Evolutionary conservation across 208 protist genomes (phyloP).

Genomic region (Leishmania mexicana): DNA sequence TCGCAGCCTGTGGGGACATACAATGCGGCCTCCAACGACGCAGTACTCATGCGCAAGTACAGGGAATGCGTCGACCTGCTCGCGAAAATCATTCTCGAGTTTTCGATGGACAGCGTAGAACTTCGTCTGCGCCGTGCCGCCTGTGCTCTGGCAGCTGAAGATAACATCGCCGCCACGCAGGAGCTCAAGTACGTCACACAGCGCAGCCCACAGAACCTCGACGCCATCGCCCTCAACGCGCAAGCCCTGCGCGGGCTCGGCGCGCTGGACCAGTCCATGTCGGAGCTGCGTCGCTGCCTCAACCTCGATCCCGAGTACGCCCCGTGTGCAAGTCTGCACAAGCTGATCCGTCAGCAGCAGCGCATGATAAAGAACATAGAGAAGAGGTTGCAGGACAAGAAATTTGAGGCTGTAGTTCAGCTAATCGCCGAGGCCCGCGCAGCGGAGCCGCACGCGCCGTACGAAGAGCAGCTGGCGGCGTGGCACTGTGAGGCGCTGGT

Average conservation of each 20-base stretch:
- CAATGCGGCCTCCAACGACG: slow-evolving; percentile 6
- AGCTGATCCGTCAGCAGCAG: slow-evolving; percentile 72
- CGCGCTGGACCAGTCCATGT: slow-evolving; percentile 66
- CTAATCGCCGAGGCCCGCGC: slow-evolving; percentile 49
- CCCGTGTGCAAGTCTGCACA: slow-evolving; percentile 67
- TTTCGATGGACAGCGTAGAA: slow-evolving; percentile 68
- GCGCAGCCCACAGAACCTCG: slow-evolving; percentile 70
- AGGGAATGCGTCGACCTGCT: slow-evolving; percentile 62
- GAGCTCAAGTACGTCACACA: slow-evolving; percentile 81
- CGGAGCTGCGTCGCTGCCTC: slow-evolving; percentile 79
- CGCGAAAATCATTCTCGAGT: slow-evolving; percentile 60
- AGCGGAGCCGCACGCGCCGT: slow-evolving; percentile 54
- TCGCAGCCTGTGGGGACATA: slow-evolving; percentile 22
- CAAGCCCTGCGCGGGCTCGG: slow-evolving; percentile 73
- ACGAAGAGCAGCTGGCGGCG: slow-evolving; percentile 67
- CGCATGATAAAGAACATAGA: slow-evolving; percentile 41
- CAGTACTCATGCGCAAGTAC: slow-evolving; percentile 26
- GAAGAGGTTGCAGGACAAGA: slow-evolving; percentile 35
- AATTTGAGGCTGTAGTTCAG: slow-evolving; percentile 53
- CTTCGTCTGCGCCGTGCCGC: slow-evolving; percentile 82
- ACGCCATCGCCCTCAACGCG: slow-evolving; percentile 73
- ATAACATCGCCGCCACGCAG: slow-evolving; percentile 57
- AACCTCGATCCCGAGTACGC: slow-evolving; percentile 86
- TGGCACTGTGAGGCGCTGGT: slow-evolving; percentile 84
- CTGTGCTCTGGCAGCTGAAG: slow-evolving; percentile 68